phyloP scores from a whole-genome alignment of 768 basidiomycete species.

The Serpula lacrymans region DNA sequence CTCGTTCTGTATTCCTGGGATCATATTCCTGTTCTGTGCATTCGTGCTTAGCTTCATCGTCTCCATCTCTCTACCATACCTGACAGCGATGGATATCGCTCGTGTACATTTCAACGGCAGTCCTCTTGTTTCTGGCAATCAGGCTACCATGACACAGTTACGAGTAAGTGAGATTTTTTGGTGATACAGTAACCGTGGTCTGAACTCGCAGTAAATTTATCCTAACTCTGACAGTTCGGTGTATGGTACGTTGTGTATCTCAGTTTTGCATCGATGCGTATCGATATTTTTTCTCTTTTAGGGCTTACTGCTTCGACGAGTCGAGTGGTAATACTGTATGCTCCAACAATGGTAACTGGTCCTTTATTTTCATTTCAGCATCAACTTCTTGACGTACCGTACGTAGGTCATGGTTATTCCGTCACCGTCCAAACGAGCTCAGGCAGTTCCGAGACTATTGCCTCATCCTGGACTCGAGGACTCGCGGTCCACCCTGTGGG shows the following conservation, averaged over 20 bases:
- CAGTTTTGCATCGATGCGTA: background rate
- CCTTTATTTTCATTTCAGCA: background rate
- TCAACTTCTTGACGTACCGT: conserved; percentile 1
- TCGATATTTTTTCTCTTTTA: conserved; percentile 23
- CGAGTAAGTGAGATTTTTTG: conserved; percentile 44
- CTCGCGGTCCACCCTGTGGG: conserved; percentile 76
- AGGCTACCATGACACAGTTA: conserved; percentile 37
- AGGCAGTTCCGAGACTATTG: conserved; percentile 40
- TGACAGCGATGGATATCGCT: conserved; percentile 64
- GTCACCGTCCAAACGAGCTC: conserved; percentile 36
- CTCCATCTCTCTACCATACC: conserved; percentile 68
- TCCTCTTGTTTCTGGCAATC: conserved; percentile 17
- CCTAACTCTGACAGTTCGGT: conserved; percentile 49
- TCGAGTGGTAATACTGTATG: conserved; percentile 46
- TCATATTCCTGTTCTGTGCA: conserved; percentile 55
- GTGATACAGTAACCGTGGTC: conserved; percentile 2
- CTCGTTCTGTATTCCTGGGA: conserved; percentile 58
- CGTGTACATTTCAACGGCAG: conserved; percentile 48
- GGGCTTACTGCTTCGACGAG: conserved; percentile 61
- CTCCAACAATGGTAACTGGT: conserved; percentile 36
- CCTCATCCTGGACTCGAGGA: conserved; percentile 66
- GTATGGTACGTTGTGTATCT: conserved; percentile 50
- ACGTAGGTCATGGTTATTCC: conserved; percentile 54
- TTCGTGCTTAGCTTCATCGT: conserved; percentile 65
- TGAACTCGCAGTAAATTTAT: conserved; percentile 1